Conservation (phyloP, 495 filamentous ascomycete species). For the Neurospora sp. region DNA sequence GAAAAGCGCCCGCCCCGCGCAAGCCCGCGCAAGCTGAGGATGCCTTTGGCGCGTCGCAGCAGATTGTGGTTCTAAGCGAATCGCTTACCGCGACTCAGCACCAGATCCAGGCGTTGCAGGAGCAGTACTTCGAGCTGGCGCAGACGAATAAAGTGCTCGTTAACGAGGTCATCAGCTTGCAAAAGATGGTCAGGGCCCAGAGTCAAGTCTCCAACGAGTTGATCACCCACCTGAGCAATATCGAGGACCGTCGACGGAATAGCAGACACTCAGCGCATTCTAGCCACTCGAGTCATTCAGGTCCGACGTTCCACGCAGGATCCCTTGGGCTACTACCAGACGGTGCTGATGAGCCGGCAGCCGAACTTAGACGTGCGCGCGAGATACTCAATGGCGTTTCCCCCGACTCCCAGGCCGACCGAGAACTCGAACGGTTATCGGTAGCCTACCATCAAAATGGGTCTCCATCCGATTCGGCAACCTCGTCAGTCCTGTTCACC, state of each 20-base stretch:
- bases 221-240: slow-evolving; percentile 39
- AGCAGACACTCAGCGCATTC: slow-evolving; percentile 33
- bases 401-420: slow-evolving; percentile 67
- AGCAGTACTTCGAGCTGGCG: slow-evolving; percentile 73
- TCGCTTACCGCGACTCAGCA: slow-evolving; percentile 86
- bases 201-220: slow-evolving; percentile 41
- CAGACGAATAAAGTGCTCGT: slow-evolving; percentile 80
- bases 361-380: slow-evolving; percentile 79
- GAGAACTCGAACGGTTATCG: slow-evolving; percentile 66
- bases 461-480: slow-evolving; percentile 36
- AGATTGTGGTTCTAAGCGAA: slow-evolving; percentile 81
- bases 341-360: slow-evolving; percentile 57
- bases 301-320: slow-evolving; percentile 19
- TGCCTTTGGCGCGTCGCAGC: slow-evolving; percentile 59
- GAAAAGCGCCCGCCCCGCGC: slow-evolving; percentile 87
- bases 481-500: slow-evolving; percentile 34
- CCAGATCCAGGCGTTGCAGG: slow-evolving; percentile 76
- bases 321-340: slow-evolving; percentile 29
- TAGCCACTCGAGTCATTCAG: slow-evolving; percentile 26
- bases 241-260: slow-evolving; percentile 34
- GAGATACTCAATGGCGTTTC: slow-evolving; percentile 76
- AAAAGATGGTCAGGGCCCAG: slow-evolving; percentile 79
- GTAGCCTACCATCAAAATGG: slow-evolving; percentile 56
- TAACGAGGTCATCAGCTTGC: slow-evolving; percentile 76
- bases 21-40: slow-evolving; percentile 65